These are phyloP conservation scores for Lycium ferocissimum DNA, from an alignment of 257 asterid genomes.

Conservation along the genomic window DNA sequence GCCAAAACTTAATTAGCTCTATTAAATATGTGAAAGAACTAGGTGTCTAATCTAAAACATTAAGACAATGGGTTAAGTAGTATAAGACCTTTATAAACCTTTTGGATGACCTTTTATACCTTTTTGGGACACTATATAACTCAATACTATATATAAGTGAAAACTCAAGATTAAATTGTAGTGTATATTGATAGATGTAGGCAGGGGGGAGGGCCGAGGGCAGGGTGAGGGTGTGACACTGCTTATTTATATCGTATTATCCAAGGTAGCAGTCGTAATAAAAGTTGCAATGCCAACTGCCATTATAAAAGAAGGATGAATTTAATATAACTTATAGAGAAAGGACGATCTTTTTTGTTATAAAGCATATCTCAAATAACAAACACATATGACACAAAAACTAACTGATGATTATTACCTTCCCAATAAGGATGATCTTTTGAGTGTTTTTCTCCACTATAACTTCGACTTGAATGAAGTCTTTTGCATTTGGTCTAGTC, in stretches of 20 bases:
- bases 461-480: constrained; percentile 92
- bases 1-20: not conserved
- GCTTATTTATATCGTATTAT: not conserved
- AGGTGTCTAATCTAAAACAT: not conserved
- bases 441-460: constrained; percentile 94
- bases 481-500: constrained; percentile 86
- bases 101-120: not conserved
- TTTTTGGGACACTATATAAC: not conserved
- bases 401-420: constrained; percentile 50
- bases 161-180: constrained; percentile 2
- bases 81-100: constrained; percentile 1
- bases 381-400: not conserved
- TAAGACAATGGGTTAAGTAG: not conserved
- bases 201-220: not conserved
- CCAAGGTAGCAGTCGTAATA: not conserved
- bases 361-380: not conserved
- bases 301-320: not conserved
- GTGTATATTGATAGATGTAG: not conserved
- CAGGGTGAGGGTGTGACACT: not conserved
- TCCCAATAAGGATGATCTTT: constrained; percentile 91
- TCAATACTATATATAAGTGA: not conserved
- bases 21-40: not conserved
- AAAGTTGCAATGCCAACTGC: not conserved
- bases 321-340: not conserved
- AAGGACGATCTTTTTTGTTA: not conserved